These are phyloP conservation scores for Phytopythium chamaehyphon DNA, from an alignment of 352 stramenopile genomes.

Conservation along the genomic window DNA sequence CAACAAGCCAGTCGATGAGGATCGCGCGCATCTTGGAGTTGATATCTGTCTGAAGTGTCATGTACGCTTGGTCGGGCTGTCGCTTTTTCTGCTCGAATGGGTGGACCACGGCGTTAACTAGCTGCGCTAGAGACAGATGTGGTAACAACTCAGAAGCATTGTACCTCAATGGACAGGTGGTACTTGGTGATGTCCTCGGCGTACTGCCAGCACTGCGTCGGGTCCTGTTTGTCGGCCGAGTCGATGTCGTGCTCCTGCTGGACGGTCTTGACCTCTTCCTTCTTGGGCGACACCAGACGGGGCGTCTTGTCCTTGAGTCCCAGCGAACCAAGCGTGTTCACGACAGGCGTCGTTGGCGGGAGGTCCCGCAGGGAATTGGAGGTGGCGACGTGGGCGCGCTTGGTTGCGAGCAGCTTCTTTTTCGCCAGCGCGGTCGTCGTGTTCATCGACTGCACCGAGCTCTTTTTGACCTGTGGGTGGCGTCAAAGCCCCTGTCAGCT, in stretches of 20 bases:
- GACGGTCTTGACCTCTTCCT: conserved; percentile 13
- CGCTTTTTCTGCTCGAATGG: conserved; percentile 35
- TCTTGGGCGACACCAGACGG: conserved; percentile 15
- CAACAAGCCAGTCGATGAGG: conserved; percentile 99
- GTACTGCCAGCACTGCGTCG: conserved; percentile 71
- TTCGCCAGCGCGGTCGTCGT: conserved; percentile 22
- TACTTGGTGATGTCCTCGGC: conserved; percentile 81
- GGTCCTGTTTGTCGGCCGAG: conserved; percentile 59
- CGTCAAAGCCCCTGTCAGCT: too few relatives aligned
- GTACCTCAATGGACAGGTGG: conserved; percentile 63
- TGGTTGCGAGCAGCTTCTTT: conserved; percentile 41
- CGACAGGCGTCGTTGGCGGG: conserved; percentile 25
- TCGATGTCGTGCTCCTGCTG: conserved; percentile 70
- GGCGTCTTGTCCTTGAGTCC: conserved; percentile 26
- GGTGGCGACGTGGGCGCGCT: conserved; percentile 22
- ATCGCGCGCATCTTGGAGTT: conserved; percentile 99
- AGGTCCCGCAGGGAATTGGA: conserved; percentile 11
- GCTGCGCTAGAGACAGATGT: not conserved
- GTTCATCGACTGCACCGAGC: conserved; percentile 20
- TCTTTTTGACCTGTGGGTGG: conserved; percentile 53
- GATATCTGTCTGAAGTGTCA: conserved; percentile 93
- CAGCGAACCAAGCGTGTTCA: conserved; percentile 32
- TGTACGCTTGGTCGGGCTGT: conserved; percentile 65
- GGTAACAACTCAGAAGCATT: not conserved
- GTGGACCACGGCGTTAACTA: not conserved